These are phyloP conservation scores for Botrytis tulipae DNA, from an alignment of 2,329 filamentous ascomycete genomes.

Conservation along the genomic window DNA sequence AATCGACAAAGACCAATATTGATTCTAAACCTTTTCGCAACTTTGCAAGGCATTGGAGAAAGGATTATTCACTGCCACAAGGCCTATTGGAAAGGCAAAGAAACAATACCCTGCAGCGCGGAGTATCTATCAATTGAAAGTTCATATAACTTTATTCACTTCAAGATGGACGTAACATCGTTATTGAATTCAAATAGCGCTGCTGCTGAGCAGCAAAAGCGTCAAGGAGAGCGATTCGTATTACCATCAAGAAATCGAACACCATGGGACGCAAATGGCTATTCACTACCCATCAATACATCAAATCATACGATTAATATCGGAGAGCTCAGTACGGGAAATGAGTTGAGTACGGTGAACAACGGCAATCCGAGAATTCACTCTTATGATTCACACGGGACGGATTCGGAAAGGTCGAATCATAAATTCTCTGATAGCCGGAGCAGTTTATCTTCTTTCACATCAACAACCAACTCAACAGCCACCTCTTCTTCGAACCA, in stretches of 20 bases:
- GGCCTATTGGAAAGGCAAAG: conserved; percentile 4
- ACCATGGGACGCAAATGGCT: conserved; percentile 41
- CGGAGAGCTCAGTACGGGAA: not conserved
- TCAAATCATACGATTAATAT: conserved; percentile 22
- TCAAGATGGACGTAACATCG: conserved; percentile 39
- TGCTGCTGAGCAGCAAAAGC: conserved; percentile 35
- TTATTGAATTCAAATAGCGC: conserved; percentile 36
- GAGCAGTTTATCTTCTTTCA: conserved; percentile 38
- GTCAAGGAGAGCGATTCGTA: conserved; percentile 22
- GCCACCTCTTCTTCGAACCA: conserved; percentile 37
- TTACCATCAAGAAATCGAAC: conserved; percentile 35
- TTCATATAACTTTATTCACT: not conserved
- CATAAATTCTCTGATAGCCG: conserved; percentile 39
- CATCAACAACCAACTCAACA: conserved; percentile 38
- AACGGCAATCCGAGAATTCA: conserved; percentile 20
- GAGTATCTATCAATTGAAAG: conserved; percentile 1
- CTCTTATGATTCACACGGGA: conserved; percentile 28
- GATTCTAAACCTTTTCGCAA: not conserved
- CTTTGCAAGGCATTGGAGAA: conserved; percentile 10
- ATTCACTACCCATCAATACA: conserved; percentile 39
- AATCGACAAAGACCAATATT: conserved; percentile 16
- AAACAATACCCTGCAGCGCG: conserved; percentile 15
- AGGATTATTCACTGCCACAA: not conserved
- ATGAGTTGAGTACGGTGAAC: not conserved
- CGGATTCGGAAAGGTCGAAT: conserved; percentile 26